Percentiles rank a stretch among this genome's conserved stretches.
phyloP scores from a whole-genome alignment of 2,329 filamentous ascomycete species.

The Scleromitrula shiraiana region DNA sequence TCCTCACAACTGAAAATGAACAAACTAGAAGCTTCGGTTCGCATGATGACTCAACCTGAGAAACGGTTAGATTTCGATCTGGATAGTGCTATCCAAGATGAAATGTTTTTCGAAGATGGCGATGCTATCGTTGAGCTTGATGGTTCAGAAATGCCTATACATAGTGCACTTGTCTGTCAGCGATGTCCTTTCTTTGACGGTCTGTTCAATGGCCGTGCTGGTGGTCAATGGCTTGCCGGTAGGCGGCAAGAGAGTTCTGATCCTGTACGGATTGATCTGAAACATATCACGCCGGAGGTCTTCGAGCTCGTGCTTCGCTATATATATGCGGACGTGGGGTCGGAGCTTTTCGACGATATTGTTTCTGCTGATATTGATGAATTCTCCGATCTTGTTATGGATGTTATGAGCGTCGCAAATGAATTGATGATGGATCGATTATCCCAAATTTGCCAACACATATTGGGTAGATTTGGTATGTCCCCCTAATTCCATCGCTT shows the following conservation, averaged over 20 bases:
- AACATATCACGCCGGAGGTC: constrained; percentile 64
- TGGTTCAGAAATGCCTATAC: constrained; percentile 61
- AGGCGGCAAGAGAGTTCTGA: constrained; percentile 48
- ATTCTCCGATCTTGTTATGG: constrained; percentile 81
- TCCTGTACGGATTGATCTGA: constrained; percentile 66
- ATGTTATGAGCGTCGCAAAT: constrained; percentile 83
- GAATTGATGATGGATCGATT: constrained; percentile 92
- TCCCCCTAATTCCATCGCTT: constrained; percentile 12
- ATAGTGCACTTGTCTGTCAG: constrained; percentile 72
- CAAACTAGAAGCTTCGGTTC: constrained; percentile 67
- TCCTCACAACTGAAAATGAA: constrained; percentile 62
- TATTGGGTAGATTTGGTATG: constrained; percentile 69
- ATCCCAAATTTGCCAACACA: constrained; percentile 78
- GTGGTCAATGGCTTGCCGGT: constrained; percentile 72
- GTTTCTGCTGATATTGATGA: constrained; percentile 66
- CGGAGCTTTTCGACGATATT: constrained; percentile 73
- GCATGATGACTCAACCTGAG: constrained; percentile 61
- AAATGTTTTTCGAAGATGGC: constrained; percentile 66
- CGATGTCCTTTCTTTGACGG: constrained; percentile 89
- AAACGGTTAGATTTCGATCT: constrained; percentile 63
- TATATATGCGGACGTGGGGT: constrained; percentile 75
- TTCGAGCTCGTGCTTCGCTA: constrained; percentile 75
- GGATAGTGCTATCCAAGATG: constrained; percentile 57
- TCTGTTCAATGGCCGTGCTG: constrained; percentile 80
- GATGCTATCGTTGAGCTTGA: constrained; percentile 75